Evolutionary conservation across 805 yeast species (phyloP).

Genomic region (Teunomyces panamensis): DNA sequence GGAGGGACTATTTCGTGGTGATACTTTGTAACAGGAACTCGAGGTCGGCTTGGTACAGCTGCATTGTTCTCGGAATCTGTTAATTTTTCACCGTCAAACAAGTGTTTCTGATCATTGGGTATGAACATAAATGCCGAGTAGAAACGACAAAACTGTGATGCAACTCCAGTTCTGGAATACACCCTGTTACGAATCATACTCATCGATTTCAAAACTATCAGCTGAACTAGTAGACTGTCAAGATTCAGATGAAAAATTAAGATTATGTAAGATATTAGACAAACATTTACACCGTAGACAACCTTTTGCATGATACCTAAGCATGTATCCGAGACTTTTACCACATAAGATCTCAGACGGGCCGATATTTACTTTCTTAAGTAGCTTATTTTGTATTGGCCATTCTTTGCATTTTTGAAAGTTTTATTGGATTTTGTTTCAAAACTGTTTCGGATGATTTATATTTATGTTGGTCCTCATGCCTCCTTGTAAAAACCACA

Average conservation of each 20-base stretch:
- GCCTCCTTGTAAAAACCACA: background rate
- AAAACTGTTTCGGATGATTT: background rate
- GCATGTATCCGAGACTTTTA: no score
- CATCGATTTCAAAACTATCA: background rate
- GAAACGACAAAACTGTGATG: background rate
- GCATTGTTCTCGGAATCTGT: conserved; percentile 28
- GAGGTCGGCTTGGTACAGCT: conserved; percentile 33
- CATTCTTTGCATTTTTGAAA: background rate
- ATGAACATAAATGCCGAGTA: conserved; percentile 18
- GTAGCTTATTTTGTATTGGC: background rate
- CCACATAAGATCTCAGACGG: no score
- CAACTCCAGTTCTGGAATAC: background rate
- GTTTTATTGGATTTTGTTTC: background rate
- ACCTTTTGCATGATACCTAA: background rate
- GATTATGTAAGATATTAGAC: background rate
- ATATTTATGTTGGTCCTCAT: background rate
- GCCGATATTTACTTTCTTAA: background rate
- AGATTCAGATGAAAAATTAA: background rate
- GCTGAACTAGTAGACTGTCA: background rate
- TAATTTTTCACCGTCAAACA: conserved; percentile 27
- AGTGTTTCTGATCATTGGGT: conserved; percentile 26
- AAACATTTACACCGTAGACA: background rate
- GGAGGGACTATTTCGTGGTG: conserved; percentile 33
- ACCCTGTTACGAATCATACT: background rate
- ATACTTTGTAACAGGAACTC: conserved; percentile 11